A percentile compares a stretch with the other conserved stretches of the same genome.
Conservation (phyloP, 1,139 yeast species). For the Zygoascus sp. region DNA sequence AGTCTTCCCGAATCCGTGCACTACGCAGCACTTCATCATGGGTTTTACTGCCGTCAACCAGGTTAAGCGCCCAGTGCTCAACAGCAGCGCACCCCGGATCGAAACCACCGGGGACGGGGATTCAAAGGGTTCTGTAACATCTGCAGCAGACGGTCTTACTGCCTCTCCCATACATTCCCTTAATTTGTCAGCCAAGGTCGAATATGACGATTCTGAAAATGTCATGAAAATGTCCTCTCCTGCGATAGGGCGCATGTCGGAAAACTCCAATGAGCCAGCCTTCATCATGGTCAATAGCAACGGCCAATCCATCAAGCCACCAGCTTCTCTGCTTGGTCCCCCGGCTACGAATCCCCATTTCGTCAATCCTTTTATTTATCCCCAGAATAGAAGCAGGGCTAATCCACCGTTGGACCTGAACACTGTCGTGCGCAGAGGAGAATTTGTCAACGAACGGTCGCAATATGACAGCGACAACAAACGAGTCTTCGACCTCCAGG, state of each 20-base stretch:
- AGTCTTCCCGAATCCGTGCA: too few species aligned
- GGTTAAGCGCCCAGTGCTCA: conserved; percentile 14
- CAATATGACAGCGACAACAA: conserved; percentile 7
- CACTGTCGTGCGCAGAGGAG: conserved; percentile 26
- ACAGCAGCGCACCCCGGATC: neutral
- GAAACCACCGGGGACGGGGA: neutral
- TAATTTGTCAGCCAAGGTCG: neutral
- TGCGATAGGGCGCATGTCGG: neutral
- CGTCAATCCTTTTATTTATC: conserved; percentile 38
- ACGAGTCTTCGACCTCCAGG: conserved; percentile 30
- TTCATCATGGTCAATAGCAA: neutral
- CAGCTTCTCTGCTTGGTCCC: too few species aligned
- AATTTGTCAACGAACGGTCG: conserved; percentile 6
- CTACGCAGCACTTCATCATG: conserved; percentile 6
- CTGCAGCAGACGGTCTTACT: neutral
- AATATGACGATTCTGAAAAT: conserved; percentile 1
- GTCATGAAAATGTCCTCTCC: conserved; percentile 1
- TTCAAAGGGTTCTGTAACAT: neutral
- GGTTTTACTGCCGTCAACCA: conserved; percentile 24
- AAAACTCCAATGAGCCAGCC: neutral
- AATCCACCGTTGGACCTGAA: conserved; percentile 41
- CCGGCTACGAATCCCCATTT: conserved; percentile 10
- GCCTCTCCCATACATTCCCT: neutral
- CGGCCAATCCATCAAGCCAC: neutral
- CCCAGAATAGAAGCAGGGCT: conserved; percentile 42